Conservation (phyloP, 106 monocot species). For the Acorus calamus region DNA sequence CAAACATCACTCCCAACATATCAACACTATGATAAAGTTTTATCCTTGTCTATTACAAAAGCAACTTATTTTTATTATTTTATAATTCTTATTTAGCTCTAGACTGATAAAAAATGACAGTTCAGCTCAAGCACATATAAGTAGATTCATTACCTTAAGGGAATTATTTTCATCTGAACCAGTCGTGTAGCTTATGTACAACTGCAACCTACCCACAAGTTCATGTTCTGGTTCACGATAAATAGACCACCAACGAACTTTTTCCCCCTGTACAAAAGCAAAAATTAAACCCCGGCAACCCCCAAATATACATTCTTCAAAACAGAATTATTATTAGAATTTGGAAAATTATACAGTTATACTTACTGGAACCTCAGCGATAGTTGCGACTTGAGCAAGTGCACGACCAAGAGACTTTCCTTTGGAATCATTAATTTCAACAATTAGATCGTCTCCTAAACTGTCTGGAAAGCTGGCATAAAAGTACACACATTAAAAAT, state of each 20-base stretch:
- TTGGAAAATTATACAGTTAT: neutral
- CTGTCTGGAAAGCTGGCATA: constrained; percentile 85
- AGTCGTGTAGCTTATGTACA: constrained; percentile 62
- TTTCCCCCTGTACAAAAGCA: constrained; percentile 49
- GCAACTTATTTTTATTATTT: too few species aligned
- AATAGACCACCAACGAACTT: constrained; percentile 89
- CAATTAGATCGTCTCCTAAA: constrained; percentile 81
- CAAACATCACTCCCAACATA: too few species aligned
- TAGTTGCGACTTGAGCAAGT: constrained; percentile 71
- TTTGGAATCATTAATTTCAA: constrained; percentile 87
- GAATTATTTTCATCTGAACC: constrained; percentile 50
- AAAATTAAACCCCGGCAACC: neutral
- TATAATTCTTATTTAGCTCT: too few species aligned
- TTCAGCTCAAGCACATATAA: too few species aligned
- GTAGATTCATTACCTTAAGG: too few species aligned
- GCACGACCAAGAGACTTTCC: constrained; percentile 61
- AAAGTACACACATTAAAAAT: too few species aligned
- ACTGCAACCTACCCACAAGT: constrained; percentile 82
- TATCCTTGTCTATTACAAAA: too few species aligned
- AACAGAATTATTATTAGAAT: too few species aligned
- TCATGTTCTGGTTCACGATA: constrained; percentile 87
- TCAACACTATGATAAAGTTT: too few species aligned
- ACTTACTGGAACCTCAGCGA: constrained; percentile 74
- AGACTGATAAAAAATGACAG: too few species aligned
- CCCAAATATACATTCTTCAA: too few species aligned